phyloP scores from a whole-genome alignment of 75 land plant genomes.

The Picea glauca region DNA sequence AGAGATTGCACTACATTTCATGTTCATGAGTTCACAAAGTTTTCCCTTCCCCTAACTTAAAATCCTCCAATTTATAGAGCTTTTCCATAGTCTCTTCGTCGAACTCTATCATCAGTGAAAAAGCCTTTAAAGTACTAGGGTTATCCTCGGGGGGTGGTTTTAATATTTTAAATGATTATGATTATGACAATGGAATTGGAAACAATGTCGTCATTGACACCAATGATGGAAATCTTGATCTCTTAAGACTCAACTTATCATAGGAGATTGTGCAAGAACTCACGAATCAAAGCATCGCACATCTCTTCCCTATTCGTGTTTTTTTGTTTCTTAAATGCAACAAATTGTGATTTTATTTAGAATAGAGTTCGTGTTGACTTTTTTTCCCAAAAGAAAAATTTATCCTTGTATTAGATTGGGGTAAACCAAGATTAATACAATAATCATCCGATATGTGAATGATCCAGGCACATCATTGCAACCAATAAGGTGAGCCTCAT shows the following conservation, averaged over 20 bases:
- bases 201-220: slow-evolving; percentile 5
- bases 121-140: slow-evolving; percentile 50
- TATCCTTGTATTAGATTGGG: no score
- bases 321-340: neutral
- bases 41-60: neutral
- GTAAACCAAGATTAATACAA: no score
- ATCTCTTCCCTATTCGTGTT: slow-evolving; percentile 96
- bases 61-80: neutral
- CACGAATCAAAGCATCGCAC: slow-evolving; percentile 66
- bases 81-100: slow-evolving; percentile 36
- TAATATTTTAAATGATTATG: slow-evolving; percentile 9
- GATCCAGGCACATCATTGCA: no score
- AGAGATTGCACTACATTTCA: neutral
- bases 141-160: neutral
- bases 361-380: neutral
- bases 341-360: neutral
- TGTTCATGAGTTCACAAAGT: neutral
- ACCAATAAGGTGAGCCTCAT: no score
- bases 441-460: no score
- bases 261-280: slow-evolving; percentile 53
- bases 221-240: slow-evolving; percentile 49
- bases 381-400: no score
- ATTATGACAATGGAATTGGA: slow-evolving; percentile 2
- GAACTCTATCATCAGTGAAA: slow-evolving; percentile 58
- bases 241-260: slow-evolving; percentile 57